Evolutionary conservation across 2,329 filamentous ascomycete species (phyloP).

Genomic region (Lasiodiplodia hormozganensis): DNA sequence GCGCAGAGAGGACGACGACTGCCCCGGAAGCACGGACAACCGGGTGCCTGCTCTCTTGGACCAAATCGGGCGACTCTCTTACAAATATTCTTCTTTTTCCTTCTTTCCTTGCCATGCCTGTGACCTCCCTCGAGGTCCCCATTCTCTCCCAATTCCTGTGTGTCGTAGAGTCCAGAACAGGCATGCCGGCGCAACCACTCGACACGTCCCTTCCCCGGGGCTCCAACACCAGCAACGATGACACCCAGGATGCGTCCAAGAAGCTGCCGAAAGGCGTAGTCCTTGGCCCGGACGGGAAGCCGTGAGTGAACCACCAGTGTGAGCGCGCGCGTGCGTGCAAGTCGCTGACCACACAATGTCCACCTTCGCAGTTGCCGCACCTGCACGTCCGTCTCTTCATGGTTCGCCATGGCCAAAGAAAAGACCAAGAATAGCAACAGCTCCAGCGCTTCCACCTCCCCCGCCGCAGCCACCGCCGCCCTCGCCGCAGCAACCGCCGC

Average conservation of each 20-base stretch:
- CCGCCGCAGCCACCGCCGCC: slow-evolving; percentile 32
- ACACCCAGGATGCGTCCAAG: slow-evolving; percentile 48
- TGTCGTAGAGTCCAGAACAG: slow-evolving; percentile 45
- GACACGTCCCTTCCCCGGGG: slow-evolving; percentile 38
- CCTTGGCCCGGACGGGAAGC: slow-evolving; percentile 81
- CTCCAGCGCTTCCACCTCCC: slow-evolving; percentile 37
- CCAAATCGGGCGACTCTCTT: slow-evolving; percentile 3
- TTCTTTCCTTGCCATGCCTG: slow-evolving; percentile 38
- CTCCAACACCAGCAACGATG: slow-evolving; percentile 26
- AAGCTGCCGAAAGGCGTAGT: slow-evolving; percentile 75
- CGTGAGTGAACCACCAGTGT: slow-evolving; percentile 61
- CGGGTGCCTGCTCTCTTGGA: slow-evolving; percentile 1
- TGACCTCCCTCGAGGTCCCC: slow-evolving; percentile 44
- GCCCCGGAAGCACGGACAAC: slow-evolving; percentile 7
- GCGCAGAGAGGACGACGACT: background rate
- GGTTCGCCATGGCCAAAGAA: slow-evolving; percentile 64
- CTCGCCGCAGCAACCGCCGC: slow-evolving; percentile 36
- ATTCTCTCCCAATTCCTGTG: slow-evolving; percentile 49
- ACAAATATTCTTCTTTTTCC: slow-evolving; percentile 12
- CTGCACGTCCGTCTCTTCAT: slow-evolving; percentile 68
- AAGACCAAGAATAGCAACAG: slow-evolving; percentile 51
- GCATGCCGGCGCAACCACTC: slow-evolving; percentile 46
- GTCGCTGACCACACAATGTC: slow-evolving; percentile 6
- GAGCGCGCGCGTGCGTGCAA: background rate
- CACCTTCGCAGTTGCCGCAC: slow-evolving; percentile 67